Evolutionary conservation across 2,329 filamentous ascomycete genomes (phyloP).

Genomic region (Plenodomus tracheiphilus): DNA sequence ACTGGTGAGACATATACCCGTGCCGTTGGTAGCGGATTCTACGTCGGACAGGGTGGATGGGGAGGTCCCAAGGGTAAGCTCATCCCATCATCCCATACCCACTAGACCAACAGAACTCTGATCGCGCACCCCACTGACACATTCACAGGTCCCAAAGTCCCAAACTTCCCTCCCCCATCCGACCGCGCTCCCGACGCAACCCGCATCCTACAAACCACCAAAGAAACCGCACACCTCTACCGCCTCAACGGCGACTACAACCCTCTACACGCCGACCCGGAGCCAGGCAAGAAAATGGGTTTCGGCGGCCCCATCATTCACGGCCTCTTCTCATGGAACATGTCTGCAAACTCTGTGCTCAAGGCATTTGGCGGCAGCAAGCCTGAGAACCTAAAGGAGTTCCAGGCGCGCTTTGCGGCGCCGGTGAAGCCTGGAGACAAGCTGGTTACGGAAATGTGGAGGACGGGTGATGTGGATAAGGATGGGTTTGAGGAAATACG

Average conservation of each 20-base stretch:
- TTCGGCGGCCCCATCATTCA: conserved; percentile 90
- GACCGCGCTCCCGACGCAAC: conserved; percentile 71
- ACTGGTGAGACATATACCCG: conserved; percentile 72
- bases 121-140: neutral
- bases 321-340: conserved; percentile 87
- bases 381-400: conserved; percentile 81
- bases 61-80: conserved; percentile 79
- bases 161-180: conserved; percentile 76
- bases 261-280: conserved; percentile 84
- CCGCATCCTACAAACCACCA: conserved; percentile 70
- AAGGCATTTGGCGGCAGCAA: conserved; percentile 74
- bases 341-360: conserved; percentile 72
- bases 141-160: conserved; percentile 63
- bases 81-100: neutral
- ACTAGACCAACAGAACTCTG: neutral
- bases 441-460: conserved; percentile 80
- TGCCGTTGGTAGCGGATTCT: conserved; percentile 73
- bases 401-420: conserved; percentile 83
- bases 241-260: conserved; percentile 93
- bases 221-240: conserved; percentile 64
- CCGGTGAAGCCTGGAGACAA: conserved; percentile 84
- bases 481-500: conserved; percentile 76
- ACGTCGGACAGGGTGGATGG: conserved; percentile 80
- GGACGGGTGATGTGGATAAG: conserved; percentile 67
- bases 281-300: conserved; percentile 85